These are phyloP conservation scores for Candida awuae DNA, from an alignment of 805 yeast species.

Conservation along the genomic window DNA sequence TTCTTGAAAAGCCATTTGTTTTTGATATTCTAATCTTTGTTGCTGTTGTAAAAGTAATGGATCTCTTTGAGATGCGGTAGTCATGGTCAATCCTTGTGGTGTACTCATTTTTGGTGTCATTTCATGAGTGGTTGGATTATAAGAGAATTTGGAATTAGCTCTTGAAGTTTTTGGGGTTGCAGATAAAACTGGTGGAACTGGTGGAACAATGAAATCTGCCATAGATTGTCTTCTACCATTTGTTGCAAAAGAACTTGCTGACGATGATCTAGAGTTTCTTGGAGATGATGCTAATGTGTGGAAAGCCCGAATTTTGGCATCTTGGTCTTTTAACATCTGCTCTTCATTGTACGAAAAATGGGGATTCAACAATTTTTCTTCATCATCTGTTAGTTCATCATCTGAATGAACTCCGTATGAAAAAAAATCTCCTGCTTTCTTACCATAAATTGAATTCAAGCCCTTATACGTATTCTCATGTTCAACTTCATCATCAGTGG, in stretches of 20 bases:
- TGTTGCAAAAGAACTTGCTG: constrained; percentile 13
- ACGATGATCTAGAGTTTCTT: constrained; percentile 21
- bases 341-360: constrained; percentile 64
- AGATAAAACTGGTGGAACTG: constrained; percentile 30
- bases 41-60: not conserved
- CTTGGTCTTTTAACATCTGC: constrained; percentile 53
- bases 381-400: constrained; percentile 9
- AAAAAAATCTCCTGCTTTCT: constrained; percentile 1
- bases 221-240: constrained; percentile 28
- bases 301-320: constrained; percentile 56
- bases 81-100: not conserved
- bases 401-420: constrained; percentile 12
- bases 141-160: constrained; percentile 18
- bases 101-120: constrained; percentile 11
- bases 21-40: constrained; percentile 15
- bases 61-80: not conserved
- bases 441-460: not conserved
- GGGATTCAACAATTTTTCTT: constrained; percentile 25
- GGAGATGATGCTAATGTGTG: constrained; percentile 35
- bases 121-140: constrained; percentile 25
- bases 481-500: not conserved
- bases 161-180: constrained; percentile 9
- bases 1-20: constrained; percentile 10
- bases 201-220: constrained; percentile 31
- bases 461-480: constrained; percentile 1